Evolutionary conservation across 2,329 filamentous ascomycete species (phyloP).

Genomic region (Zasmidium cellare): DNA sequence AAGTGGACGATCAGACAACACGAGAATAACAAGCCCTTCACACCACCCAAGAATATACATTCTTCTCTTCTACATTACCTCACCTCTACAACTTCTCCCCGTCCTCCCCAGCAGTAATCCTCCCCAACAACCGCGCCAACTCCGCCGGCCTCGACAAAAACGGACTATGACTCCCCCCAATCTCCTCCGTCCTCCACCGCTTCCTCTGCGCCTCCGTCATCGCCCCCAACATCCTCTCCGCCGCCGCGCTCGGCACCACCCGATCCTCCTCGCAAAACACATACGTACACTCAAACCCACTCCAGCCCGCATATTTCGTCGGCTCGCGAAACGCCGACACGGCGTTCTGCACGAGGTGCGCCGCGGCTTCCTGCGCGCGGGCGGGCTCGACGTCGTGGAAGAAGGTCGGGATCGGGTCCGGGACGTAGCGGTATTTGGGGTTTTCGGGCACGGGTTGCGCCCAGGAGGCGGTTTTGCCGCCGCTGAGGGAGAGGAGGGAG

Average conservation of each 20-base stretch:
- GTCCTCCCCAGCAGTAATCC: conserved; percentile 3
- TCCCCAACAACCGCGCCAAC: conserved; percentile 10
- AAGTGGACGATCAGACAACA: too few species aligned
- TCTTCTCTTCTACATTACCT: too few species aligned
- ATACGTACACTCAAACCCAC: conserved; percentile 17
- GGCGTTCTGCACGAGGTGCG: conserved; percentile 8
- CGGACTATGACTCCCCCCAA: conserved; percentile 21
- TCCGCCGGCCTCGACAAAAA: conserved; percentile 19
- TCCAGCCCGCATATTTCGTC: conserved; percentile 17
- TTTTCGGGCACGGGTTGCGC: background rate
- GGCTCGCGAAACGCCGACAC: conserved; percentile 8
- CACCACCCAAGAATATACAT: too few species aligned
- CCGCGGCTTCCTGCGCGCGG: conserved; percentile 16
- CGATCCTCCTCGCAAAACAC: conserved; percentile 18
- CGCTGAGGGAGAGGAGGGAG: background rate
- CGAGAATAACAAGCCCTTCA: too few species aligned
- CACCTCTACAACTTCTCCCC: background rate
- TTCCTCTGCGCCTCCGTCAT: conserved; percentile 11
- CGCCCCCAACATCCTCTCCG: conserved; percentile 4
- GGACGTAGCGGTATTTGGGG: conserved; percentile 8
- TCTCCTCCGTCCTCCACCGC: conserved; percentile 7
- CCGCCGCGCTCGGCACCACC: conserved; percentile 6
- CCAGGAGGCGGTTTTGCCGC: conserved; percentile 14
- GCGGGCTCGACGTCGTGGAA: conserved; percentile 19
- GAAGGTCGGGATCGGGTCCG: conserved; percentile 16